These are phyloP conservation scores for Diaporthe sp. DNA, from an alignment of 2,329 filamentous ascomycete genomes.

Conservation along the genomic window DNA sequence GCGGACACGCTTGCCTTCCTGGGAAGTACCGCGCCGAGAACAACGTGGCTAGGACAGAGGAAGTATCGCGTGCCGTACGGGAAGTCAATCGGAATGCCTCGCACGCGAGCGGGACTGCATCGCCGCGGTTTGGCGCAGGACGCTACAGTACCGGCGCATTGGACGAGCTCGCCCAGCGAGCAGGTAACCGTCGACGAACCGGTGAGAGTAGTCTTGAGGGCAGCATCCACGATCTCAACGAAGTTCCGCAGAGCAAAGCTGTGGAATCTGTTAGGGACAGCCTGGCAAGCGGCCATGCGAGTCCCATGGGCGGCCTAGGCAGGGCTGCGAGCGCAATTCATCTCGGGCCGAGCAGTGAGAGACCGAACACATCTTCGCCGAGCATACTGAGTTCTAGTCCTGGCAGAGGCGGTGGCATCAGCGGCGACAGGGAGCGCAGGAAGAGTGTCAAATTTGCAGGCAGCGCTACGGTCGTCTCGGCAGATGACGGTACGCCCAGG, in stretches of 20 bases:
- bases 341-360: constrained; percentile 23
- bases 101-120: constrained; percentile 34
- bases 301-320: constrained; percentile 44
- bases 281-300: constrained; percentile 17
- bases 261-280: constrained; percentile 69
- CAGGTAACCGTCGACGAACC: constrained; percentile 22
- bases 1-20: constrained; percentile 71
- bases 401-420: constrained; percentile 47
- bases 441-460: constrained; percentile 74
- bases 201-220: constrained; percentile 34
- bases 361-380: constrained; percentile 34
- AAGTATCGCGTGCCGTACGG: constrained; percentile 59
- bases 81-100: constrained; percentile 44
- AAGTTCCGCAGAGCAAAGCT: constrained; percentile 68
- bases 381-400: constrained; percentile 62
- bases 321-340: constrained; percentile 41
- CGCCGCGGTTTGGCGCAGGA: constrained; percentile 27
- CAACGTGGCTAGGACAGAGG: constrained; percentile 58
- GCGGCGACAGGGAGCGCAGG: constrained; percentile 62
- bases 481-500: background rate
- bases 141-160: constrained; percentile 12
- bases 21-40: constrained; percentile 64
- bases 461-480: constrained; percentile 36
- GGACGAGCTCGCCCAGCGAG: constrained; percentile 19
- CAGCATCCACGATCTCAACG: constrained; percentile 59